phyloP scores from a whole-genome alignment of 1,284 basidiomycete genomes.

The Ustilago trichophora region DNA sequence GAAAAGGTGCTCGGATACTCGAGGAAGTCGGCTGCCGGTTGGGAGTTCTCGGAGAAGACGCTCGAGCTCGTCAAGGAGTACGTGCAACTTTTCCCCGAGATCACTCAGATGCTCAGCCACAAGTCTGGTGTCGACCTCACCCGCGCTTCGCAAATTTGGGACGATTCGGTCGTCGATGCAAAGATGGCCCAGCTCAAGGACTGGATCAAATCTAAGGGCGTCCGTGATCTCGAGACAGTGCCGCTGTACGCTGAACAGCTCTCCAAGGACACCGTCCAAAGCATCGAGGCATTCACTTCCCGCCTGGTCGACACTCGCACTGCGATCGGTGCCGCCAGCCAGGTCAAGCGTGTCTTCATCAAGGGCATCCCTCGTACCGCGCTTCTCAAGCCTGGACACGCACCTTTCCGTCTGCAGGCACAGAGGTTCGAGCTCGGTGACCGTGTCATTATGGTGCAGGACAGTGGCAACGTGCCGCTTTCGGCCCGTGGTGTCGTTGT shows the following conservation, averaged over 20 bases:
- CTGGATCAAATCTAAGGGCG: slow-evolving; percentile 87
- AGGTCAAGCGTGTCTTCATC: slow-evolving; percentile 88
- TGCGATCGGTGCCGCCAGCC: slow-evolving; percentile 71
- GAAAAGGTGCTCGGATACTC: slow-evolving; percentile 95
- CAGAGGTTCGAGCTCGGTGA: slow-evolving; percentile 94
- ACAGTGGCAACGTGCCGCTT: slow-evolving; percentile 88
- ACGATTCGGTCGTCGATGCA: slow-evolving; percentile 73
- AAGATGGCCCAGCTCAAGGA: slow-evolving; percentile 79
- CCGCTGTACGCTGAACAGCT: slow-evolving; percentile 91
- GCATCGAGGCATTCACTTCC: slow-evolving; percentile 77
- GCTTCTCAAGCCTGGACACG: slow-evolving; percentile 90
- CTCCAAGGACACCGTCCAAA: slow-evolving; percentile 72
- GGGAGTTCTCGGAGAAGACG: slow-evolving; percentile 94
- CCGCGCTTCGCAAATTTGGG: slow-evolving; percentile 78
- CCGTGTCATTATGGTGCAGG: slow-evolving; percentile 92
- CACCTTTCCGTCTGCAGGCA: slow-evolving; percentile 86
- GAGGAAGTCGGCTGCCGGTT: slow-evolving; percentile 80
- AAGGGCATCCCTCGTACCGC: slow-evolving; percentile 93
- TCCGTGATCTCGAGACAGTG: slow-evolving; percentile 90
- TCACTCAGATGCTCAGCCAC: slow-evolving; percentile 43
- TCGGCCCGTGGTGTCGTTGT: slow-evolving; percentile 92
- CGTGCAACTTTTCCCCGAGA: slow-evolving; percentile 69
- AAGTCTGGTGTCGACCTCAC: slow-evolving; percentile 72
- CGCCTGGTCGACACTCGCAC: slow-evolving; percentile 68
- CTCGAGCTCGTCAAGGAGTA: slow-evolving; percentile 84